A percentile compares a stretch with the other conserved stretches of the same genome.
phyloP scores from a whole-genome alignment of 2,329 filamentous ascomycete species.

The Alternaria brassicicola region DNA sequence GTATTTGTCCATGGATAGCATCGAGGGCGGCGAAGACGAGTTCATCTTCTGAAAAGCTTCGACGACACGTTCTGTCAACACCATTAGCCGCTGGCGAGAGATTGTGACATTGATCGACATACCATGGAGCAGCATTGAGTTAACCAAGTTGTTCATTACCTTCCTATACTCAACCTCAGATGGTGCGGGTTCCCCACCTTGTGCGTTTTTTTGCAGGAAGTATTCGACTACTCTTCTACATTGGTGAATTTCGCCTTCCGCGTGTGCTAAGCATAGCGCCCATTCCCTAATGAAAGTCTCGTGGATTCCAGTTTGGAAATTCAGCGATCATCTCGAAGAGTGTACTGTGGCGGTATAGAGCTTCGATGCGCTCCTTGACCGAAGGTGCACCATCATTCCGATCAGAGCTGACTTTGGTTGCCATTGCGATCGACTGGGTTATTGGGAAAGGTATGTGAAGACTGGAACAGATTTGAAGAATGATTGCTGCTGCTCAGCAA shows the following conservation, averaged over 20 bases:
- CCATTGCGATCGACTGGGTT: background rate
- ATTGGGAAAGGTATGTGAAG: background rate
- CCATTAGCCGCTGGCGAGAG: background rate
- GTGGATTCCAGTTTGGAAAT: background rate
- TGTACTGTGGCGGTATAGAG: background rate
- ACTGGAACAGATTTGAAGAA: background rate
- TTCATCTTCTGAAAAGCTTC: background rate
- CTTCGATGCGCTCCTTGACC: background rate
- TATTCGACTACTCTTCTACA: background rate
- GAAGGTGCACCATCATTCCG: background rate
- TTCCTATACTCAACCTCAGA: background rate
- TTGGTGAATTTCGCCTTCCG: constrained; percentile 1
- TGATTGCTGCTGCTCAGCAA: background rate
- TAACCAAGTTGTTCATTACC: background rate
- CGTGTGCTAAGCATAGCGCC: background rate
- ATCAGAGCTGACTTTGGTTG: background rate
- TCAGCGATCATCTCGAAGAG: background rate
- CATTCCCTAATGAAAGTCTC: background rate
- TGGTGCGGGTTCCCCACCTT: background rate
- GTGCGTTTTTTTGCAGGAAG: background rate
- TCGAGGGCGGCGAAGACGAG: background rate
- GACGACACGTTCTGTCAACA: background rate
- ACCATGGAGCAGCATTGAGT: background rate
- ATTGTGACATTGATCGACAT: background rate
- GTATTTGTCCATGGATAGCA: background rate